Evolutionary conservation across 345 rosid species (phyloP).

Genomic region (Syzygium aqueum): DNA sequence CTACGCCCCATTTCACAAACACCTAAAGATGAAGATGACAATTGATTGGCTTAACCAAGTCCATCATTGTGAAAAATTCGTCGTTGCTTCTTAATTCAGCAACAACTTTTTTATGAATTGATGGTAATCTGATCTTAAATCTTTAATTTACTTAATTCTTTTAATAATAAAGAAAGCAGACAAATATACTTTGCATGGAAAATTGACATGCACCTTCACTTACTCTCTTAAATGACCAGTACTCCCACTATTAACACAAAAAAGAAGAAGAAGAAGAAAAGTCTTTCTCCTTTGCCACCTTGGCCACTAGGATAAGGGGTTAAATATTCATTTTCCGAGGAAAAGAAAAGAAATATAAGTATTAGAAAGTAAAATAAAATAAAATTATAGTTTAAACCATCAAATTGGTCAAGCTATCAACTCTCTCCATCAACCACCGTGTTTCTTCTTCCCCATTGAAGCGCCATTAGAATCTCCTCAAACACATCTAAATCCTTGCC

Average conservation of each 20-base stretch:
- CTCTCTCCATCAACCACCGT: no score
- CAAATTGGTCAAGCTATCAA: neutral
- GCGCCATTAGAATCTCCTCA: neutral
- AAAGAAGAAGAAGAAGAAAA: no score
- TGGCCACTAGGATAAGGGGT: no score
- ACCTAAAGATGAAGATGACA: no score
- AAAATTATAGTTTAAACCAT: neutral
- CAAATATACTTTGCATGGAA: neutral
- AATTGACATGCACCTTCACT: neutral
- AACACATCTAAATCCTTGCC: neutral
- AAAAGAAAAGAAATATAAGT: no score
- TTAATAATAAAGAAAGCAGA: neutral
- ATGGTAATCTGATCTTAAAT: neutral
- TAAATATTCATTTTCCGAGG: no score
- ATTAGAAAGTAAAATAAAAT: no score
- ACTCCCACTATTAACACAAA: neutral
- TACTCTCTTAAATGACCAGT: neutral
- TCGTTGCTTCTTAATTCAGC: neutral
- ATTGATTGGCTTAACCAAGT: no score
- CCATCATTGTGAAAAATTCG: neutral
- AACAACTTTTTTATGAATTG: neutral
- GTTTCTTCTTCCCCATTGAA: neutral
- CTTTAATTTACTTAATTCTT: neutral
- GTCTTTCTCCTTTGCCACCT: neutral
- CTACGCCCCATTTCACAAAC: neutral